phyloP scores from a whole-genome alignment of 495 filamentous ascomycete genomes.

The Lophium mytilinum region DNA sequence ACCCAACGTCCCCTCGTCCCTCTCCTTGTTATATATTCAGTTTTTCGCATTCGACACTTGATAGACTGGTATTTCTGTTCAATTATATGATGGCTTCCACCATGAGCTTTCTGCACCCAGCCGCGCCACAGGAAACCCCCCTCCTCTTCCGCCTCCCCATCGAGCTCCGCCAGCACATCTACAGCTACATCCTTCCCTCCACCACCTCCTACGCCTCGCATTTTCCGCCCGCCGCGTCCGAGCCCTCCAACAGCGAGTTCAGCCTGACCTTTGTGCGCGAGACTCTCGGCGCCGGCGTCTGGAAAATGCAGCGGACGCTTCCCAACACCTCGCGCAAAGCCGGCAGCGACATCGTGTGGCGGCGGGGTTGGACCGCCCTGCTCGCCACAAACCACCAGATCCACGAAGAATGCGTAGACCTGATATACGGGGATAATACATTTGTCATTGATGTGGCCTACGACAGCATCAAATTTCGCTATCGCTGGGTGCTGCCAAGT shows the following conservation, averaged over 20 bases:
- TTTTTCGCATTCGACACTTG: no score
- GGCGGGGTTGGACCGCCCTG: slow-evolving; percentile 27
- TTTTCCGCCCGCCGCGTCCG: slow-evolving; percentile 2
- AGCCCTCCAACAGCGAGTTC: slow-evolving; percentile 14
- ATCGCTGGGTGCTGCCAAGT: slow-evolving; percentile 30
- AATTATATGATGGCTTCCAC: no score
- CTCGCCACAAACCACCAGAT: slow-evolving; percentile 26
- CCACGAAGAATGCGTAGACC: slow-evolving; percentile 31
- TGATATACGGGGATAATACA: slow-evolving; percentile 31
- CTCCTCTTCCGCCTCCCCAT: slow-evolving; percentile 32
- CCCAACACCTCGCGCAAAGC: slow-evolving; percentile 13
- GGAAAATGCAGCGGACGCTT: slow-evolving; percentile 18
- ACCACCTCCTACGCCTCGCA: slow-evolving; percentile 17
- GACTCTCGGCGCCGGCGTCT: slow-evolving; percentile 5
- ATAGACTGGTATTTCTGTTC: no score
- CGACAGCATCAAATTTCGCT: slow-evolving; percentile 38
- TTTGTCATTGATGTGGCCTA: slow-evolving; percentile 47
- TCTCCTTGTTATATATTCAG: not conserved
- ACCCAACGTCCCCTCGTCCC: not conserved
- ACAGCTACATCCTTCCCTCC: slow-evolving; percentile 30
- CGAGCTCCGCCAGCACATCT: slow-evolving; percentile 35
- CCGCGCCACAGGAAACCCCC: not conserved
- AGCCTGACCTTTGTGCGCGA: slow-evolving; percentile 17
- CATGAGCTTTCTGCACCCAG: not conserved
- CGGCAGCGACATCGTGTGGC: slow-evolving; percentile 30